Conservation (phyloP, 805 yeast genomes). For the Ascoidea rubescens region DNA sequence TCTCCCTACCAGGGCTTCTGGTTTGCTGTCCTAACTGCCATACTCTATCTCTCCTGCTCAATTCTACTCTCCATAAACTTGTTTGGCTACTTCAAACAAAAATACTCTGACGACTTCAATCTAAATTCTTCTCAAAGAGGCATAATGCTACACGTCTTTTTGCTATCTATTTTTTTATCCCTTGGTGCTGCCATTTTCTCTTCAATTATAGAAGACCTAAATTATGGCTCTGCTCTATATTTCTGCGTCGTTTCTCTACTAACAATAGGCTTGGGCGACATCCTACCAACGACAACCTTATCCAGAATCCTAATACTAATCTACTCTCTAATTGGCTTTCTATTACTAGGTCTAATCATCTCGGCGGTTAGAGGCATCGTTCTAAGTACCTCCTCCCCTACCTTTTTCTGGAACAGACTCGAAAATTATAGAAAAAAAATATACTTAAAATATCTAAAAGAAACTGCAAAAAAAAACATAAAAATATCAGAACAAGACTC, state of each 20-base stretch:
- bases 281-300: slow-evolving; percentile 37
- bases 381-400: slow-evolving; percentile 43
- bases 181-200: slow-evolving; percentile 55
- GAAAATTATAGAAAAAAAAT: slow-evolving; percentile 33
- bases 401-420: slow-evolving; percentile 49
- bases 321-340: slow-evolving; percentile 56
- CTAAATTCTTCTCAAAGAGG: slow-evolving; percentile 54
- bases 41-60: slow-evolving; percentile 46
- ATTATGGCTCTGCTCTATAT: slow-evolving; percentile 58
- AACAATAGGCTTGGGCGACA: slow-evolving; percentile 76
- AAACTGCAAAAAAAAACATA: not conserved
- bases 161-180: slow-evolving; percentile 53
- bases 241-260: slow-evolving; percentile 59
- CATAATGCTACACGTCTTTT: slow-evolving; percentile 57
- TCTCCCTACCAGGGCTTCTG: slow-evolving; percentile 55
- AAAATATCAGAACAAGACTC: slow-evolving; percentile 22
- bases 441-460: slow-evolving; percentile 12
- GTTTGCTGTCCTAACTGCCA: slow-evolving; percentile 58
- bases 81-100: slow-evolving; percentile 40
- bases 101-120: slow-evolving; percentile 62
- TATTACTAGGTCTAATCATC: slow-evolving; percentile 61
- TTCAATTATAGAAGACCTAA: slow-evolving; percentile 23
- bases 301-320: slow-evolving; percentile 45
- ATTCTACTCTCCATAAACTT: slow-evolving; percentile 40
- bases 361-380: slow-evolving; percentile 57